Evolutionary conservation across 345 rosid species (phyloP), one percentile per base, ranked within the genome.

Genomic region (Populus tremula): DNA sequence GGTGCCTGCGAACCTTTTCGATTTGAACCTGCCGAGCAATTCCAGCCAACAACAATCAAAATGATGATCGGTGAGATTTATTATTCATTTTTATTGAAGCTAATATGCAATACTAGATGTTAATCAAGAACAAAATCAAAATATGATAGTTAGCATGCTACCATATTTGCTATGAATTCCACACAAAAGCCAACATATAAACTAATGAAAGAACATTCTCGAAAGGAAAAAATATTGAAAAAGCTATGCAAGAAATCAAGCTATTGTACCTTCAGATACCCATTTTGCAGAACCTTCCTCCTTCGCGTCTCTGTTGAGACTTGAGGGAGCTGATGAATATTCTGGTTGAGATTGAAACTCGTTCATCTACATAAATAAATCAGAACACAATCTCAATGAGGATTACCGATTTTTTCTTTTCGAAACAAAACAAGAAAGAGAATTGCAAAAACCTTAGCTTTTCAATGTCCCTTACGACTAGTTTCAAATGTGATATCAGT

Each of bases 261-360:
- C 31, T 54, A 17, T 6, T 5, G 5, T 82, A 90, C 88, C 92
- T 89, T 91, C 92, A 10, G 89, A 85, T 73, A 33, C 85, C 84
- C 87, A 89, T 79, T 69, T 77, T 13, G 74, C 38, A 12, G 83
- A 73, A 35, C 78, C 59, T 35, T 87, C 90, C 2, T 88, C 86
- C 45, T 79, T 79, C 1, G 20, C 29, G 1, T 82, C 87, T 39
- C 85, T 89, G 8, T 39, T 69, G 9, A 25, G 33, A 5, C 67
- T 80, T 31, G 77, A 69, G 21, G 90, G 86, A 41, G 81, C 84
- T 7, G 91, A 82, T 21, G 76, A 70, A 6, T 54, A 35, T 36
- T 77, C 85, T 2, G 77, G 75, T 2, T 87, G 62, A 61, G 83
- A 45, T 77, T 85, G 87, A 67, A 88, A 91, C 78, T 88, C 97